Conservation (phyloP, 768 basidiomycete species). For the Boletales sp. region DNA sequence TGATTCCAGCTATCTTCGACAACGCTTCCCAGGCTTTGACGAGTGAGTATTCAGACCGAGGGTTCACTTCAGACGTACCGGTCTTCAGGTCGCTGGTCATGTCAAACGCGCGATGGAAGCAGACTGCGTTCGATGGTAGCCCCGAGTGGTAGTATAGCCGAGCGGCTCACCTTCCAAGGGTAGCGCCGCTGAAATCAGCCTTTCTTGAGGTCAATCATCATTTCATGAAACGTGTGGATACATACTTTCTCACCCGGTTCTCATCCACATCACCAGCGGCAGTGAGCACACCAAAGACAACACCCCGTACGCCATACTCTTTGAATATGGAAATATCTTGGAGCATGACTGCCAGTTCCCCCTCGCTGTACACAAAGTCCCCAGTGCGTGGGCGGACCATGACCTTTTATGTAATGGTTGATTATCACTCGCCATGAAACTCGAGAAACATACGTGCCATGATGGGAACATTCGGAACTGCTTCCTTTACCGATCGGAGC, state of each 20-base stretch:
- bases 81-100: constrained; percentile 55
- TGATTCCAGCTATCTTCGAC: constrained; percentile 57
- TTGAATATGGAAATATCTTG: constrained; percentile 68
- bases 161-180: constrained; percentile 55
- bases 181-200: constrained; percentile 53
- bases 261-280: constrained; percentile 58
- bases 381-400: constrained; percentile 82
- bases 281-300: constrained; percentile 65
- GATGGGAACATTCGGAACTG: constrained; percentile 49
- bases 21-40: constrained; percentile 38
- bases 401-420: constrained; percentile 38
- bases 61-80: constrained; percentile 36
- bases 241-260: constrained; percentile 46
- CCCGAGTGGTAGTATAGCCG: not conserved
- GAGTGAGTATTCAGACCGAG: not conserved
- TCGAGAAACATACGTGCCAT: constrained; percentile 55
- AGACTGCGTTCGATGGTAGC: constrained; percentile 42
- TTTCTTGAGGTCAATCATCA: constrained; percentile 20
- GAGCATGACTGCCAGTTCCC: constrained; percentile 69
- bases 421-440: not conserved
- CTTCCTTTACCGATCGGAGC: constrained; percentile 50
- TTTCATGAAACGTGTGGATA: not conserved
- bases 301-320: constrained; percentile 51
- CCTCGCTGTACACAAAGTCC: constrained; percentile 69
- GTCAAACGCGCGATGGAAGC: constrained; percentile 79